phyloP scores from a whole-genome alignment of 1,139 yeast genomes.

The Wickerhamiella infanticola region DNA sequence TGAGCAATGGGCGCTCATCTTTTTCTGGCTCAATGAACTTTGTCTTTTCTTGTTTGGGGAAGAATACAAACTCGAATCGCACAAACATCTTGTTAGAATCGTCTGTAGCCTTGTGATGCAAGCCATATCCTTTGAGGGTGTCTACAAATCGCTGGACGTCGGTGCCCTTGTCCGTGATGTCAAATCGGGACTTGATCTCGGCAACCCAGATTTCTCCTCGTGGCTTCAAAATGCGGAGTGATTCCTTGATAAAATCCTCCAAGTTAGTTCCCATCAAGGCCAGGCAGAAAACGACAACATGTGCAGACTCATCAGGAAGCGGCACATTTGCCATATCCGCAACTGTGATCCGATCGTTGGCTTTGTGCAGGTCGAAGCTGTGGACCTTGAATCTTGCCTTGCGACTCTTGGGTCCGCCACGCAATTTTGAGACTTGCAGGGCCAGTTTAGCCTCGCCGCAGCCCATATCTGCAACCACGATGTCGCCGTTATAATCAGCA shows the following conservation, averaged over 20 bases:
- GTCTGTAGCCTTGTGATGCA: constrained; percentile 79
- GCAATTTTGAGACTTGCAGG: constrained; percentile 38
- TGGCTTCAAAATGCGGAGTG: constrained; percentile 71
- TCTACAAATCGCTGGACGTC: constrained; percentile 56
- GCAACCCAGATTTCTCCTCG: constrained; percentile 96
- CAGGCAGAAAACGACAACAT: constrained; percentile 77
- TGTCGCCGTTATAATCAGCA: constrained; percentile 28
- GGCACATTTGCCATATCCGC: constrained; percentile 93
- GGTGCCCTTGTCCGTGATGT: constrained; percentile 15
- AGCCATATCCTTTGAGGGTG: constrained; percentile 50
- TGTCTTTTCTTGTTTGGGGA: constrained; percentile 45
- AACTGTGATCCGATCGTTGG: constrained; percentile 77
- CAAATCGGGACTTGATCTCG: constrained; percentile 89
- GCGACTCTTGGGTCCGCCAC: constrained; percentile 23
- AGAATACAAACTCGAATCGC: constrained; percentile 84
- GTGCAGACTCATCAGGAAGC: constrained; percentile 56
- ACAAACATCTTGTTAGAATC: constrained; percentile 86
- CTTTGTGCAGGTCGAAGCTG: constrained; percentile 80
- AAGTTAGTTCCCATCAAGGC: constrained; percentile 97
- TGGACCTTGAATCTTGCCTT: constrained; percentile 42
- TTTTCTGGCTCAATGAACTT: constrained; percentile 55
- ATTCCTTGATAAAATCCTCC: constrained; percentile 80
- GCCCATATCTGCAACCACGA: constrained; percentile 93
- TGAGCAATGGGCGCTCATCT: constrained; percentile 75
- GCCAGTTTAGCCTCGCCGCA: constrained; percentile 94